Percentiles rank a stretch among this genome's conserved stretches.
phyloP scores from a whole-genome alignment of 2,329 filamentous ascomycete genomes.

The Fusarium humuli region DNA sequence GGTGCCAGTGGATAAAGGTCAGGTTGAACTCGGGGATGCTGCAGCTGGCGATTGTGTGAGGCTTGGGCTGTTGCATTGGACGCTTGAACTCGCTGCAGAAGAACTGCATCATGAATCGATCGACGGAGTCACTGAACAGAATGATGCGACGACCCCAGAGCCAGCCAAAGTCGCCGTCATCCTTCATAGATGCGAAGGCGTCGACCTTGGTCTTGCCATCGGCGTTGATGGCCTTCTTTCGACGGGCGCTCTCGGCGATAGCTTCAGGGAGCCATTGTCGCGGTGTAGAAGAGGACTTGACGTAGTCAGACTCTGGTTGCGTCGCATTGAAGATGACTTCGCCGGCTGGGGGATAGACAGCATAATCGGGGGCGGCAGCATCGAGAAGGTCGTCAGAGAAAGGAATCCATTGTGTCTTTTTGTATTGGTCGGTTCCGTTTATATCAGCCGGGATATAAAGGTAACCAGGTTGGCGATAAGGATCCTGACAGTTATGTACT shows the following conservation, averaged over 20 bases:
- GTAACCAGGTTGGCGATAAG: conserved; percentile 63
- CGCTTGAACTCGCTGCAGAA: conserved; percentile 37
- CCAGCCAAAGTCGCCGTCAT: conserved; percentile 33
- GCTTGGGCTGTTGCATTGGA: conserved; percentile 21
- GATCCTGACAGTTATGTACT: conserved; percentile 32
- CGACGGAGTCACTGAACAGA: conserved; percentile 37
- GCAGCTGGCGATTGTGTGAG: conserved; percentile 33
- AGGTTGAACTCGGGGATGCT: conserved; percentile 36
- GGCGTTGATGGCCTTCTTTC: conserved; percentile 16
- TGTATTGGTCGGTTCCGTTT: conserved; percentile 67
- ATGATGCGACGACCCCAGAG: conserved; percentile 41
- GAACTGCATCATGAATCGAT: conserved; percentile 40
- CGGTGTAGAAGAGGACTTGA: conserved; percentile 24
- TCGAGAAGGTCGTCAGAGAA: conserved; percentile 65
- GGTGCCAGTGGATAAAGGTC: conserved; percentile 37
- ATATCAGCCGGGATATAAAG: conserved; percentile 61
- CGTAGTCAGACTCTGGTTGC: conserved; percentile 41
- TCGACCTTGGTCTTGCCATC: neutral
- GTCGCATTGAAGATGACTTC: conserved; percentile 77
- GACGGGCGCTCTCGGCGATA: conserved; percentile 27
- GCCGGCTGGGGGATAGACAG: conserved; percentile 52
- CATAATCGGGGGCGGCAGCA: conserved; percentile 60
- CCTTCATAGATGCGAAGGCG: conserved; percentile 23
- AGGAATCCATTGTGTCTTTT: conserved; percentile 57
- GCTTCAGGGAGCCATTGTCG: conserved; percentile 32